A percentile compares a stretch with the other conserved stretches of the same genome.
These are phyloP conservation scores for Aurifilum marmelostoma DNA, from an alignment of 2,329 filamentous ascomycete species.

Conservation along the genomic window DNA sequence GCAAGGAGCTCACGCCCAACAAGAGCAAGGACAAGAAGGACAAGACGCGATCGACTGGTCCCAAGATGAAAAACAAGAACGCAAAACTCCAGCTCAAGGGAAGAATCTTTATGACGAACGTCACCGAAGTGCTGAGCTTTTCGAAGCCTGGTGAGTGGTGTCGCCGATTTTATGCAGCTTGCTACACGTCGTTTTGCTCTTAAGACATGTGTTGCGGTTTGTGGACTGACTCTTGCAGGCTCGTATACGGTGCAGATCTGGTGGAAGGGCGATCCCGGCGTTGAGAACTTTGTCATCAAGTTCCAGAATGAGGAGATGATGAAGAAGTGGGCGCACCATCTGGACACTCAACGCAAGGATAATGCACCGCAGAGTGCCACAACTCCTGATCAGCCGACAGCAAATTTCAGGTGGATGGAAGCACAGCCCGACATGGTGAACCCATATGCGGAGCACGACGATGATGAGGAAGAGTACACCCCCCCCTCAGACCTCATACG, in stretches of 20 bases:
- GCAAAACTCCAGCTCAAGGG: constrained; percentile 93
- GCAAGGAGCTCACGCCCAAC: constrained; percentile 88
- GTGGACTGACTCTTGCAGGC: constrained; percentile 55
- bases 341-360: constrained; percentile 75
- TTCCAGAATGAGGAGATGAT: constrained; percentile 90
- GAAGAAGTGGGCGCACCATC: constrained; percentile 85
- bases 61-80: constrained; percentile 65
- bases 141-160: constrained; percentile 76
- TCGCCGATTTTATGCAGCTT: not conserved
- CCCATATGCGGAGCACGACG: constrained; percentile 71
- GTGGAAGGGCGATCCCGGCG: constrained; percentile 95
- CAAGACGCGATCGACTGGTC: constrained; percentile 57
- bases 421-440: constrained; percentile 74
- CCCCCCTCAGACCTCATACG: constrained; percentile 27
- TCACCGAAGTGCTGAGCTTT: constrained; percentile 88
- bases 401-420: constrained; percentile 81
- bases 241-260: constrained; percentile 96
- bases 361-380: constrained; percentile 53
- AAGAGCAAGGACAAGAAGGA: constrained; percentile 81
- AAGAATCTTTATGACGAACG: constrained; percentile 98
- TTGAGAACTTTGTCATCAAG: constrained; percentile 95
- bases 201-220: too few species aligned
- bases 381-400: constrained; percentile 56
- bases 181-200: not conserved
- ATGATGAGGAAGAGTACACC: constrained; percentile 60